Evolutionary conservation across 495 filamentous ascomycete species (phyloP), one percentile per base, ranked within the genome.

Genomic region (Talaromyces borbonicus): DNA sequence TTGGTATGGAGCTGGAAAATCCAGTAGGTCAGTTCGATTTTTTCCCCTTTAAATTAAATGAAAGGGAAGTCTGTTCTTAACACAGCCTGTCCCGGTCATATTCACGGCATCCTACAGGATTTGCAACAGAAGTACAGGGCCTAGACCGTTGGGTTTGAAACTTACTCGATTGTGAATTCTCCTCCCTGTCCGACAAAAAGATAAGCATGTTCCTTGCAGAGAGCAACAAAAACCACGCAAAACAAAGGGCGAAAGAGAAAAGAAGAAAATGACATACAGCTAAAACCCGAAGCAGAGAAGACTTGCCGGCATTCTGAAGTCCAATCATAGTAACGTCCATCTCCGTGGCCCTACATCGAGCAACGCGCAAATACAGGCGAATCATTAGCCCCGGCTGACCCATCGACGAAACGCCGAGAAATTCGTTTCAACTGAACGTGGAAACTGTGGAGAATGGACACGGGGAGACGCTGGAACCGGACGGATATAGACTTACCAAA

Each of bases 291-390:
- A 97, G 73, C 60, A 98, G 66, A 26, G 90, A 96, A 38, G 92
- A 97, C 68, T 98, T 98, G 50, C 92, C 92, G 43, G 92, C 92
- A 69, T 98, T 98, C 62, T 98, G 92, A 62, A 98, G 71, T 19
- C 92, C 92, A 71, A 98, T 93, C 87, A 98, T 95, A 50, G 92
- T 98, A 63, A 98, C 87, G 64, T 98, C 90, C 87, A 98, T 95
- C 74, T 98, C 92, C 30, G 87, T 95, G 49, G 90, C 86, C 92
- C 92, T 98, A 46, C 51, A 42, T 5, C 25, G 41, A 53, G 36
- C 31, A 45, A 42, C 49, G 33, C 46, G 39, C 12, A 54, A 32
- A 43, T 47, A 25, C 48, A 49, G 51, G n/a, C n/a, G n/a, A n/a
- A n/a, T 49, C 39, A 54, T 40, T 56, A 55, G 56, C 48, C 22